A percentile compares a stretch with the other conserved stretches of the same genome.
Conservation (phyloP, 768 basidiomycete genomes). For the Termitomyces sp. region DNA sequence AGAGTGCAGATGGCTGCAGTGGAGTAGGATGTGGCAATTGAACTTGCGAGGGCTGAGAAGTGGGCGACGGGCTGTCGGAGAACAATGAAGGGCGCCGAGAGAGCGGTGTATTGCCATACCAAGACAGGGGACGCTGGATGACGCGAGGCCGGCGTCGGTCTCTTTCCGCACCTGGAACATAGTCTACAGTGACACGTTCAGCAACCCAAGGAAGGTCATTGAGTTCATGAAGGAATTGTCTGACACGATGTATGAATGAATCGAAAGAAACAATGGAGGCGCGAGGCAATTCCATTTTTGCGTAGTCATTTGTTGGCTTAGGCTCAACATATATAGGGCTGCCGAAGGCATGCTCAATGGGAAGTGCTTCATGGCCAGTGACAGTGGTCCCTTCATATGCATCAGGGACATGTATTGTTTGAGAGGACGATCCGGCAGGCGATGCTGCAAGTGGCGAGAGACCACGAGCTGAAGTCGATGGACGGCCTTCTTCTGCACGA, state of each 20-base stretch:
- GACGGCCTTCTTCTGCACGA: slow-evolving; percentile 2
- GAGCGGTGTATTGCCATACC: slow-evolving; percentile 11
- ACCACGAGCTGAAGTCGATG: background rate
- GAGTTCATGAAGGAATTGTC: slow-evolving; percentile 25
- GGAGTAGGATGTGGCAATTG: background rate
- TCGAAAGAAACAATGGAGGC: slow-evolving; percentile 21
- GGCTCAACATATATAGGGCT: slow-evolving; percentile 23
- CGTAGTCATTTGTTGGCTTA: slow-evolving; percentile 25
- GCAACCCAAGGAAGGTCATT: slow-evolving; percentile 31
- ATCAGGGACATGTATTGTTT: slow-evolving; percentile 1
- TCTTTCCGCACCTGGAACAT: slow-evolving; percentile 19
- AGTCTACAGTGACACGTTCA: slow-evolving; percentile 26
- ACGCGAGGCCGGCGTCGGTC: slow-evolving; percentile 8
- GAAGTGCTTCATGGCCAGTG: slow-evolving; percentile 7
- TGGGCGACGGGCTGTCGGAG: slow-evolving; percentile 10
- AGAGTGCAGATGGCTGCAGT: background rate
- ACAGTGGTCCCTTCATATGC: slow-evolving; percentile 8
- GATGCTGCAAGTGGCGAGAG: slow-evolving; percentile 1
- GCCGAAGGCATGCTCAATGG: slow-evolving; percentile 1
- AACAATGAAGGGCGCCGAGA: slow-evolving; percentile 5
- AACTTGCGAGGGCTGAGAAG: background rate
- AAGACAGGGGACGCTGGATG: slow-evolving; percentile 8
- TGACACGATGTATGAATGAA: slow-evolving; percentile 21
- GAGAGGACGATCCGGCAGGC: slow-evolving; percentile 4
- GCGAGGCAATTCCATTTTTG: slow-evolving; percentile 24